phyloP scores from a whole-genome alignment of 768 basidiomycete genomes.

The Pleurotus ostreatus region DNA sequence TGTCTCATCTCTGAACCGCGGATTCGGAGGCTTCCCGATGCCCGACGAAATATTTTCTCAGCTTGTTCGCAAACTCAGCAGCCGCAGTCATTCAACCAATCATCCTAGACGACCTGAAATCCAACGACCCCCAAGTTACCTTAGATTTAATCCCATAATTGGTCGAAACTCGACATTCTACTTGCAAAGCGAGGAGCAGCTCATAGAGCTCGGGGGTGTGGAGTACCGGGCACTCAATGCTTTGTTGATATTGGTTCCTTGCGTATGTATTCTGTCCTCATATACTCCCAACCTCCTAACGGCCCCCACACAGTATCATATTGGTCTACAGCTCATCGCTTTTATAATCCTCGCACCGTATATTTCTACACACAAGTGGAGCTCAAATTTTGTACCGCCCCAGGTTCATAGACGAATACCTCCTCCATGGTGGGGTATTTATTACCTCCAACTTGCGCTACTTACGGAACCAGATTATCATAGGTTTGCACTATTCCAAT shows the following conservation, averaged over 20 bases:
- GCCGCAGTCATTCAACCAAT: constrained; percentile 45
- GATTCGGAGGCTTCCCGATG: constrained; percentile 76
- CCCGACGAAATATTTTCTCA: constrained; percentile 49
- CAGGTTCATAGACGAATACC: constrained; percentile 51
- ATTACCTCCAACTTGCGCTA: neutral
- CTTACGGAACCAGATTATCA: neutral
- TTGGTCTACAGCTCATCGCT: constrained; percentile 60
- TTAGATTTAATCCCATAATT: constrained; percentile 79
- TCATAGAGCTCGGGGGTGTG: constrained; percentile 92
- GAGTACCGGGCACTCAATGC: constrained; percentile 85
- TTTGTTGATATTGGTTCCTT: constrained; percentile 62
- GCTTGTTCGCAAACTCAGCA: constrained; percentile 38
- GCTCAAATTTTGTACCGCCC: constrained; percentile 53
- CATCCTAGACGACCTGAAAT: constrained; percentile 55
- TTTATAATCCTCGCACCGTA: constrained; percentile 84
- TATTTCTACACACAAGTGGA: constrained; percentile 59
- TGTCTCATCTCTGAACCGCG: constrained; percentile 11
- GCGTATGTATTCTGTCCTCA: constrained; percentile 46
- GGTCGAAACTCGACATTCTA: constrained; percentile 76
- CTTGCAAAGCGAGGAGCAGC: constrained; percentile 68
- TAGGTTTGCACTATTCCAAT: constrained; percentile 85
- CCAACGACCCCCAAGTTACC: constrained; percentile 69
- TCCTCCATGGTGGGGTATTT: constrained; percentile 56
- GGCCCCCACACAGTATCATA: constrained; percentile 59
- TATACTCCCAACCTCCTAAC: neutral